Conservation (phyloP, 768 basidiomycete species). For the Tulasnella sp. region DNA sequence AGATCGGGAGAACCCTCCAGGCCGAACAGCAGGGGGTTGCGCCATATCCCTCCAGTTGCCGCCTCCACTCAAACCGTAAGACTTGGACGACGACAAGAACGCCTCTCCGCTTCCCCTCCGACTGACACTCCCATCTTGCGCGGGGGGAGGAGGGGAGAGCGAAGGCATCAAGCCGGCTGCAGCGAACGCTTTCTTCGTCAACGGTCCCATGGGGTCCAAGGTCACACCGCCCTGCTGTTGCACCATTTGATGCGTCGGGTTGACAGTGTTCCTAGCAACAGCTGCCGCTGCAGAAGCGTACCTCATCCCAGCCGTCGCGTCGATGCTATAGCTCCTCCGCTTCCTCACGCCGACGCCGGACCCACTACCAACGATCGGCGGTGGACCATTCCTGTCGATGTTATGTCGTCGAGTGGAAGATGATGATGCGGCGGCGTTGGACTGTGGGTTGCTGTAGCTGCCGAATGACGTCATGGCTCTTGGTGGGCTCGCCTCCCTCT, state of each 20-base stretch:
- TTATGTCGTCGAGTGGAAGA: neutral
- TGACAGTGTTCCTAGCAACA: too few species aligned
- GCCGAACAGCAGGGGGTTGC: too few species aligned
- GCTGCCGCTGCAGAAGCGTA: neutral
- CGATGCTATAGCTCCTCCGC: constrained; percentile 9
- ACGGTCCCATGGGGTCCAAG: constrained; percentile 13
- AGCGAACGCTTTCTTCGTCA: constrained; percentile 9
- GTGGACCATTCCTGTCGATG: neutral
- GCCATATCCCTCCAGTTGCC: neutral
- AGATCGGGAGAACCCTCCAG: neutral
- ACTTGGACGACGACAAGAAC: neutral
- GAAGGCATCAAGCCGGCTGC: constrained; percentile 13
- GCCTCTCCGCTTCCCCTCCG: neutral
- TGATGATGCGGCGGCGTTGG: too few species aligned
- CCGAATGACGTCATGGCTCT: neutral
- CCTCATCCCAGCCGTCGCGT: neutral
- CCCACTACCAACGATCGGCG: neutral
- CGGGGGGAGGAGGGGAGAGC: too few species aligned
- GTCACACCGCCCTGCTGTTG: too few species aligned
- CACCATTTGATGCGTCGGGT: too few species aligned
- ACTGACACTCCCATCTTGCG: neutral
- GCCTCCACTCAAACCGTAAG: neutral
- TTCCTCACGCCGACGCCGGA: neutral
- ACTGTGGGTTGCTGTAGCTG: neutral
- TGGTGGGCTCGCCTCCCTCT: neutral